Percentiles rank a stretch among this genome's conserved stretches.
Conservation (phyloP, 176 grass and related monocot species). For the Phoenix roebelenii region DNA sequence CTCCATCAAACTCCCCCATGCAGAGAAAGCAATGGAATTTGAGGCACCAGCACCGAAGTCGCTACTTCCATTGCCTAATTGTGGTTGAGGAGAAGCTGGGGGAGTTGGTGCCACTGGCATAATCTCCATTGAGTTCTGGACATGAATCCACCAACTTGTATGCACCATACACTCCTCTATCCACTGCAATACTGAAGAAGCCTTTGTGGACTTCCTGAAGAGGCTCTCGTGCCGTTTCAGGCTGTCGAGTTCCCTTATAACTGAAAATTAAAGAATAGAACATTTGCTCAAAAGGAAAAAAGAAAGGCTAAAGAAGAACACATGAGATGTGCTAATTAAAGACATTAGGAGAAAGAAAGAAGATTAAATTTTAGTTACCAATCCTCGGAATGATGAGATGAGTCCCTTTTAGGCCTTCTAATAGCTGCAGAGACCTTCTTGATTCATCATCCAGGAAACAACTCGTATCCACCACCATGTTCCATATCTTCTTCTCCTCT, state of each 20-base stretch:
- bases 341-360: neutral
- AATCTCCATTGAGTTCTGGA: slow-evolving; percentile 68
- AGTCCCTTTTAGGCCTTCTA: slow-evolving; percentile 81
- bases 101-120: slow-evolving; percentile 61
- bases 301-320: neutral
- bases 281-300: neutral
- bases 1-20: slow-evolving; percentile 29
- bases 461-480: slow-evolving; percentile 60
- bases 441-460: slow-evolving; percentile 76
- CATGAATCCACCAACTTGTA: slow-evolving; percentile 74
- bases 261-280: slow-evolving; percentile 13
- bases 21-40: slow-evolving; percentile 36
- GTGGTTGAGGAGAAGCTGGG: slow-evolving; percentile 55
- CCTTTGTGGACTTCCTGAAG: slow-evolving; percentile 55
- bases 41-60: slow-evolving; percentile 14
- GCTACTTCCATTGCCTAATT: slow-evolving; percentile 10
- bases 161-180: slow-evolving; percentile 76
- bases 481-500: slow-evolving; percentile 61
- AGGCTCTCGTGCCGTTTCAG: slow-evolving; percentile 64
- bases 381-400: slow-evolving; percentile 62
- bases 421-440: slow-evolving; percentile 48
- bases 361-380: slow-evolving; percentile 31
- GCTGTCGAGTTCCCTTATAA: slow-evolving; percentile 77
- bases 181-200: slow-evolving; percentile 62
- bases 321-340: neutral